Percentiles rank a stretch among this genome's conserved stretches.
These are phyloP conservation scores for Furcasterigmium furcatum DNA, from an alignment of 2,329 filamentous ascomycete genomes.

Conservation along the genomic window DNA sequence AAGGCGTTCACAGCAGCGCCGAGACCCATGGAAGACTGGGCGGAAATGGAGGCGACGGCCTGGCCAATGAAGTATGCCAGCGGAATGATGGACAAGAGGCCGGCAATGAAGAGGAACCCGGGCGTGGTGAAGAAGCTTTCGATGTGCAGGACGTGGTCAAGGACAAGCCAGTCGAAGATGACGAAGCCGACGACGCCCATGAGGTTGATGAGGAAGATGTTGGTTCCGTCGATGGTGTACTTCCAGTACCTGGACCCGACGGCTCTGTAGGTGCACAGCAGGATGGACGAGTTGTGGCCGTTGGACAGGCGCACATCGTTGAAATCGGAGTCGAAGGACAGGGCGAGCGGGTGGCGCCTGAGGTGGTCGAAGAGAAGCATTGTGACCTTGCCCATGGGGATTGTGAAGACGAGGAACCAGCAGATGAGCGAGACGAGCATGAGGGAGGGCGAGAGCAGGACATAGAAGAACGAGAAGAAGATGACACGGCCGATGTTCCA, in stretches of 20 bases:
- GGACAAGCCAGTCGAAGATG: conserved; percentile 86
- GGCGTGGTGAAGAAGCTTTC: conserved; percentile 75
- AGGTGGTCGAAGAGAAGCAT: conserved; percentile 88
- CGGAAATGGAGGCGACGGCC: conserved; percentile 96
- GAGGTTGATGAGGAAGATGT: conserved; percentile 98
- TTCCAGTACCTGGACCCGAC: conserved; percentile 98
- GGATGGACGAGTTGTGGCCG: conserved; percentile 75
- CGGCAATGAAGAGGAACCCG: conserved; percentile 81
- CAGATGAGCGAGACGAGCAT: conserved; percentile 84
- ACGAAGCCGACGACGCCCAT: conserved; percentile 91
- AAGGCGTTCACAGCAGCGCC: conserved; percentile 97
- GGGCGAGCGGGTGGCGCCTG: conserved; percentile 83
- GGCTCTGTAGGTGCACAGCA: conserved; percentile 95
- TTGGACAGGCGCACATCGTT: conserved; percentile 69
- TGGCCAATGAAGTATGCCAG: conserved; percentile 98
- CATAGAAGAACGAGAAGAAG: conserved; percentile 96
- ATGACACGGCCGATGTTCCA: conserved; percentile 94
- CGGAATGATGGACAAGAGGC: conserved; percentile 89
- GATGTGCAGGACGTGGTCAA: conserved; percentile 66
- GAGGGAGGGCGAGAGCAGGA: conserved; percentile 80
- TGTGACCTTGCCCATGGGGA: conserved; percentile 97
- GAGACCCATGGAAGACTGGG: conserved; percentile 96
- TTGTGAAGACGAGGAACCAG: conserved; percentile 96
- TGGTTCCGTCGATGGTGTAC: conserved; percentile 96
- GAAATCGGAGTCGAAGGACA: conserved; percentile 89